Conservation (phyloP, 208 protist genomes). For the Trypanosomatidae sp. region DNA sequence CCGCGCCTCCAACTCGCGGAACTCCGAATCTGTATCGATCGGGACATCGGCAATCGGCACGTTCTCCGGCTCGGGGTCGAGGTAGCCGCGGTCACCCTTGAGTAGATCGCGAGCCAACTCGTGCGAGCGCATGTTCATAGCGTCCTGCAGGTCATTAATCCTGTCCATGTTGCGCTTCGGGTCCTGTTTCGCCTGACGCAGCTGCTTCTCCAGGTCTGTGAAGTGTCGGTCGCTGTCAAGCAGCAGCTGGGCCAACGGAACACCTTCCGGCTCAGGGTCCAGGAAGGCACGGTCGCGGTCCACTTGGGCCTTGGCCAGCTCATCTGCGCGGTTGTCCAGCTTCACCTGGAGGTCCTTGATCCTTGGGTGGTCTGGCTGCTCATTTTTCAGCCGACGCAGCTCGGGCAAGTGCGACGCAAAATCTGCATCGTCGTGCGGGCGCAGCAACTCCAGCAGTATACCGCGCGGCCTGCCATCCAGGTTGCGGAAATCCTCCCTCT, state of each 20-base stretch:
- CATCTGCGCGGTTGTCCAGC: conserved; percentile 47
- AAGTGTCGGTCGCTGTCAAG: conserved; percentile 69
- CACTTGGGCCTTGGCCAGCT: conserved; percentile 54
- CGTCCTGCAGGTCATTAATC: conserved; percentile 46
- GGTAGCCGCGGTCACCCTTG: conserved; percentile 63
- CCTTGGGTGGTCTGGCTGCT: conserved; percentile 47
- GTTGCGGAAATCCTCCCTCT: conserved; percentile 51
- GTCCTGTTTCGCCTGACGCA: conserved; percentile 50
- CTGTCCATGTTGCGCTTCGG: conserved; percentile 47
- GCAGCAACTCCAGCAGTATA: conserved; percentile 56
- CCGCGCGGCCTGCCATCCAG: conserved; percentile 60
- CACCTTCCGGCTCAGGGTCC: conserved; percentile 60
- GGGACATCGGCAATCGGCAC: conserved; percentile 61
- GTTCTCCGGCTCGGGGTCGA: conserved; percentile 75
- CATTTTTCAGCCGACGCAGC: conserved; percentile 67
- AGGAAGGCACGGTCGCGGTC: conserved; percentile 62
- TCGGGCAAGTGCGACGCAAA: conserved; percentile 59
- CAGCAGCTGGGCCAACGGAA: conserved; percentile 58
- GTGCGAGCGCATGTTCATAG: conserved; percentile 63
- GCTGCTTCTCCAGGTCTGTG: conserved; percentile 61
- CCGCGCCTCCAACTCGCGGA: conserved; percentile 61
- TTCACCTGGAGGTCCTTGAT: conserved; percentile 51
- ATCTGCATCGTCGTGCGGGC: conserved; percentile 53
- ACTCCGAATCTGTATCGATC: conserved; percentile 51
- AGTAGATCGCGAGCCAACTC: conserved; percentile 63